phyloP scores from a whole-genome alignment of 2,329 filamentous ascomycete genomes.

The Aspergillus alliaceus region DNA sequence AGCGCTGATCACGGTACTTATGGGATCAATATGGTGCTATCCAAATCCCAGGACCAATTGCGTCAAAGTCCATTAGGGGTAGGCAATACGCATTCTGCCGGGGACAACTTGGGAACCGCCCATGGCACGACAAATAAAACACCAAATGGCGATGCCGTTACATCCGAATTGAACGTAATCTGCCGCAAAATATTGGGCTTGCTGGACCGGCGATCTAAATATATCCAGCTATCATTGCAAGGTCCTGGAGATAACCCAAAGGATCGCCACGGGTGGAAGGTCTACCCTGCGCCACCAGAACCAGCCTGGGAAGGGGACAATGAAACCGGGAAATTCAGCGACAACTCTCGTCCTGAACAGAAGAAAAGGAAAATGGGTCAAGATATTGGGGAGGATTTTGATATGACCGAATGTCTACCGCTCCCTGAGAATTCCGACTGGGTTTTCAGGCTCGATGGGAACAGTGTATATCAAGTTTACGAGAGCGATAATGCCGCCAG shows the following conservation, averaged over 20 bases:
- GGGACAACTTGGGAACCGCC: slow-evolving; percentile 61
- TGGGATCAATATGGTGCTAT: neutral
- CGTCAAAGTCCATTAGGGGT: neutral
- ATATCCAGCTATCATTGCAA: slow-evolving; percentile 82
- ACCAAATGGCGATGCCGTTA: slow-evolving; percentile 75
- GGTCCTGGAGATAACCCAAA: slow-evolving; percentile 82
- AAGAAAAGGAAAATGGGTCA: slow-evolving; percentile 80
- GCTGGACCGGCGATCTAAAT: slow-evolving; percentile 84
- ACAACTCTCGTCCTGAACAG: slow-evolving; percentile 46
- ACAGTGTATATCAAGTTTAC: slow-evolving; percentile 90
- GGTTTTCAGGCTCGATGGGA: slow-evolving; percentile 76
- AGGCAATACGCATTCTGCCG: slow-evolving; percentile 34
- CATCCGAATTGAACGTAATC: slow-evolving; percentile 78
- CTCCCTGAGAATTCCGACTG: slow-evolving; percentile 70
- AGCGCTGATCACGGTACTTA: neutral
- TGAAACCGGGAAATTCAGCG: slow-evolving; percentile 35
- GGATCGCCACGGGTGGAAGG: slow-evolving; percentile 76
- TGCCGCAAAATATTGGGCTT: slow-evolving; percentile 89
- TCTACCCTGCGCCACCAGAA: slow-evolving; percentile 89
- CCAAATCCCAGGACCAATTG: neutral
- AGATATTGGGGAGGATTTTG: slow-evolving; percentile 89
- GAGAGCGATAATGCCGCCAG: slow-evolving; percentile 65
- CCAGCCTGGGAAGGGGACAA: slow-evolving; percentile 77
- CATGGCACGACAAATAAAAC: slow-evolving; percentile 64
- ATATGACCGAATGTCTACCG: slow-evolving; percentile 74